phyloP scores from a whole-genome alignment of 2,329 filamentous ascomycete genomes.

The Fusarium armeniacum region DNA sequence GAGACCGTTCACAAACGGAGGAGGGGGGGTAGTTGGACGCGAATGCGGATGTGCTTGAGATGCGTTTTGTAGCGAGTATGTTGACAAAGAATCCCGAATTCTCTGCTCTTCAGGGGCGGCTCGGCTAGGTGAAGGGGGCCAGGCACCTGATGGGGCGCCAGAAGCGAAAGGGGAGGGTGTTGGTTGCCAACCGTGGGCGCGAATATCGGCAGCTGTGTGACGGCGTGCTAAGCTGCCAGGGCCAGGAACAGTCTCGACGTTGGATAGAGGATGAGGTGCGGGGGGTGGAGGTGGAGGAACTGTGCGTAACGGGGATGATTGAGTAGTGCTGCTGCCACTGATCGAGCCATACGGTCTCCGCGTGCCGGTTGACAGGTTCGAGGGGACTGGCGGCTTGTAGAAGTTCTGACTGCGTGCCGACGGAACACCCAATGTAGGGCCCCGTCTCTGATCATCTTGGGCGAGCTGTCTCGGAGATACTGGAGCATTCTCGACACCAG shows the following conservation, averaged over 20 bases:
- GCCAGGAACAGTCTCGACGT: conserved; percentile 72
- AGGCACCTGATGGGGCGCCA: conserved; percentile 65
- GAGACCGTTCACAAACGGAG: conserved; percentile 63
- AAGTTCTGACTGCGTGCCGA: conserved; percentile 71
- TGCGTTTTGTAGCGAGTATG: conserved; percentile 65
- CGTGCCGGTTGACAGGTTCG: conserved; percentile 83
- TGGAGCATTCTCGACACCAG: conserved; percentile 79
- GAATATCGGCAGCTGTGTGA: conserved; percentile 96
- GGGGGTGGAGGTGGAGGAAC: conserved; percentile 74
- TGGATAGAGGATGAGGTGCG: conserved; percentile 75
- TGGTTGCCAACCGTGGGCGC: conserved; percentile 83
- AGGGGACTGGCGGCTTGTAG: conserved; percentile 82
- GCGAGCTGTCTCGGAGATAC: conserved; percentile 90
- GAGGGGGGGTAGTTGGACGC: conserved; percentile 67
- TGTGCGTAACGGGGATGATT: conserved; percentile 80
- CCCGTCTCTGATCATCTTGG: conserved; percentile 85
- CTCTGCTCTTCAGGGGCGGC: conserved; percentile 66
- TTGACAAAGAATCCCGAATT: conserved; percentile 68
- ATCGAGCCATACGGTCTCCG: conserved; percentile 89
- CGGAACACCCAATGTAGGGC: conserved; percentile 75
- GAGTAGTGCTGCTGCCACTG: conserved; percentile 73
- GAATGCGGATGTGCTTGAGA: conserved; percentile 63
- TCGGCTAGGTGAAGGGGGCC: conserved; percentile 69
- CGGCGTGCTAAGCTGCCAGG: conserved; percentile 81
- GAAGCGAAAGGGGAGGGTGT: conserved; percentile 74